phyloP scores from a whole-genome alignment of 176 grass and related monocot species.

The Aegilops tauschii region DNA sequence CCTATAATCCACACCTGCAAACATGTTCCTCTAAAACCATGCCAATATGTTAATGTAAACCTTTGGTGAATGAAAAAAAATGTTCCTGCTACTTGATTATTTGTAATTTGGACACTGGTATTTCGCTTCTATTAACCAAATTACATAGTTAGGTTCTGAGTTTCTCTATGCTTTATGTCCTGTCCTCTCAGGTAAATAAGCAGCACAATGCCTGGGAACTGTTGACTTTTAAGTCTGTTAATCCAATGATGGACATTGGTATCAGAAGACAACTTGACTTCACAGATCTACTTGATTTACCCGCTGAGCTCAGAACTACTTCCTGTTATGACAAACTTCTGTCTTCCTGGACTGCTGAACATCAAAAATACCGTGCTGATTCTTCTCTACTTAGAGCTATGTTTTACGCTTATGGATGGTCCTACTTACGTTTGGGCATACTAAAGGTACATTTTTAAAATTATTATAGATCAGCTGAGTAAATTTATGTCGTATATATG shows the following conservation, averaged over 20 bases:
- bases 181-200: constrained; percentile 41
- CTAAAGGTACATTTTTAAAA: constrained; percentile 57
- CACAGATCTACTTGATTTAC: constrained; percentile 77
- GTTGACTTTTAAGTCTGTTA: constrained; percentile 77
- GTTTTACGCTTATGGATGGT: constrained; percentile 75
- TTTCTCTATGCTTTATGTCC: constrained; percentile 31
- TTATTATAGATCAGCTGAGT: neutral
- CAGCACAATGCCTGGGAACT: constrained; percentile 39
- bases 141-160: neutral
- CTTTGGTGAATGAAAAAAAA: neutral
- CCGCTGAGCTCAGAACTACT: constrained; percentile 62
- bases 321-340: constrained; percentile 45
- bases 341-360: constrained; percentile 70
- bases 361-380: constrained; percentile 40
- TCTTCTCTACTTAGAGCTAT: constrained; percentile 79
- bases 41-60: neutral
- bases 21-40: neutral
- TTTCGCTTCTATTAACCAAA: neutral
- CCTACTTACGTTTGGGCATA: constrained; percentile 71
- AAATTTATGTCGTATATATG: constrained; percentile 15
- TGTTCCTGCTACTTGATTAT: neutral
- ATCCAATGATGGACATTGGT: constrained; percentile 75
- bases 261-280: constrained; percentile 82
- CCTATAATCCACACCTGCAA: neutral
- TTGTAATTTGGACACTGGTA: neutral